Conservation (phyloP, 371 early-diverging fungal species). For the Rhizopus delemar region DNA sequence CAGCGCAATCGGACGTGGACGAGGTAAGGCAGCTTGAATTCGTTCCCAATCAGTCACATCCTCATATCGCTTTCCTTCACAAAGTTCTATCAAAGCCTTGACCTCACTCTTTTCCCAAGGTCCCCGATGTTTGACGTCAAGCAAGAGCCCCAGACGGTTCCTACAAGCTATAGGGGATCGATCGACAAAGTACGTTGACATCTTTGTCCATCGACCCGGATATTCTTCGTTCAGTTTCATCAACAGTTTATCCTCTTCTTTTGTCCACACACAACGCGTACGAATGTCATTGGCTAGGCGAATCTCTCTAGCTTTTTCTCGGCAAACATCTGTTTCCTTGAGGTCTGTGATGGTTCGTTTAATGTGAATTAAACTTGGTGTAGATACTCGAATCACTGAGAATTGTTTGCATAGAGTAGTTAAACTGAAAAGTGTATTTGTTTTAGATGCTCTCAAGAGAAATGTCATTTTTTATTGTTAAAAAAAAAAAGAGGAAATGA, state of each 20-base stretch:
- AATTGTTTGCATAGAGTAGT: neutral
- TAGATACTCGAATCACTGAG: neutral
- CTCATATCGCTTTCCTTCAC: slow-evolving; percentile 7
- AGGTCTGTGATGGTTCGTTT: neutral
- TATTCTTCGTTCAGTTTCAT: slow-evolving; percentile 4
- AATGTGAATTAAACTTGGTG: neutral
- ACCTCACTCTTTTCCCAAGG: slow-evolving; percentile 40
- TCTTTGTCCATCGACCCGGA: slow-evolving; percentile 16
- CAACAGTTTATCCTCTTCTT: slow-evolving; percentile 31
- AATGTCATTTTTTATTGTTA: too few relatives aligned
- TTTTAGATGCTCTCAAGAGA: too few relatives aligned
- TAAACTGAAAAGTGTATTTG: too few relatives aligned
- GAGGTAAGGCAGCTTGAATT: slow-evolving; percentile 28
- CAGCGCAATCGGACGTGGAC: slow-evolving; percentile 14
- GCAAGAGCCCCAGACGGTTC: slow-evolving; percentile 25
- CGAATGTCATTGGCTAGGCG: slow-evolving; percentile 8
- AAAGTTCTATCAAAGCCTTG: slow-evolving; percentile 12
- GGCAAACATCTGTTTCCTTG: neutral
- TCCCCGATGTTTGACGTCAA: slow-evolving; percentile 14
- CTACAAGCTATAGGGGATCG: slow-evolving; percentile 17
- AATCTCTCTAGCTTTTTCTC: slow-evolving; percentile 4
- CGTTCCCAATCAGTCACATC: slow-evolving; percentile 28
- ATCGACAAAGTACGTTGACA: slow-evolving; percentile 12
- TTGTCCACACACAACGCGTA: slow-evolving; percentile 27
- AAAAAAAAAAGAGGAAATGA: too few relatives aligned